Evolutionary conservation across 2,329 filamentous ascomycete species (phyloP).

Genomic region (Ophiostoma triangulosporum): DNA sequence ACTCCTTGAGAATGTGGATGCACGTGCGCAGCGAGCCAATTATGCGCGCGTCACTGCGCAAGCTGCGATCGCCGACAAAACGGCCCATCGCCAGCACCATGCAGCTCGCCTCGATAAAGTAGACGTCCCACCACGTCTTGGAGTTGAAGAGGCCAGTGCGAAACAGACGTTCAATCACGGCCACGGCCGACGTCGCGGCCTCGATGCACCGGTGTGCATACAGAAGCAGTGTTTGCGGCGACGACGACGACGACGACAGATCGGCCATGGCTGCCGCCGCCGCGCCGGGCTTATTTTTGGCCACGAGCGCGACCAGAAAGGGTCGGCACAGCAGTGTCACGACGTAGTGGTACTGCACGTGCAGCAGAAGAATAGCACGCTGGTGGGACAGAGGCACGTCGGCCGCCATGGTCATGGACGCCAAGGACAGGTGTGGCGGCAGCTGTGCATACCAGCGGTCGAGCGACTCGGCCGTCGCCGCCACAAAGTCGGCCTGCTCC

Average conservation of each 20-base stretch:
- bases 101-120: constrained; percentile 12
- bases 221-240: not conserved
- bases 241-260: not conserved
- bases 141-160: constrained; percentile 11
- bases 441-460: constrained; percentile 9
- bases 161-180: constrained; percentile 11
- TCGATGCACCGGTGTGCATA: constrained; percentile 9
- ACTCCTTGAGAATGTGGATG: constrained; percentile 9
- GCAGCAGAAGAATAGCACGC: constrained; percentile 23
- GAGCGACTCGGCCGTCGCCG: constrained; percentile 6
- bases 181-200: constrained; percentile 10
- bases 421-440: constrained; percentile 11
- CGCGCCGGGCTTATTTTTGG: not conserved
- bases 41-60: constrained; percentile 6
- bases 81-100: constrained; percentile 13
- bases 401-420: not conserved
- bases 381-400: constrained; percentile 13
- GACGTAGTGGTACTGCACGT: constrained; percentile 22
- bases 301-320: constrained; percentile 16
- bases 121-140: constrained; percentile 15
- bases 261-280: not conserved
- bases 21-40: constrained; percentile 8
- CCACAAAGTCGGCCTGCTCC: constrained; percentile 8
- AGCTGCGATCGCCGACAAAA: constrained; percentile 7
- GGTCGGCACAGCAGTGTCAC: constrained; percentile 18